A percentile compares a stretch with the other conserved stretches of the same genome.
These are phyloP conservation scores for Lantana camara DNA, from an alignment of 257 asterid species.

Conservation along the genomic window DNA sequence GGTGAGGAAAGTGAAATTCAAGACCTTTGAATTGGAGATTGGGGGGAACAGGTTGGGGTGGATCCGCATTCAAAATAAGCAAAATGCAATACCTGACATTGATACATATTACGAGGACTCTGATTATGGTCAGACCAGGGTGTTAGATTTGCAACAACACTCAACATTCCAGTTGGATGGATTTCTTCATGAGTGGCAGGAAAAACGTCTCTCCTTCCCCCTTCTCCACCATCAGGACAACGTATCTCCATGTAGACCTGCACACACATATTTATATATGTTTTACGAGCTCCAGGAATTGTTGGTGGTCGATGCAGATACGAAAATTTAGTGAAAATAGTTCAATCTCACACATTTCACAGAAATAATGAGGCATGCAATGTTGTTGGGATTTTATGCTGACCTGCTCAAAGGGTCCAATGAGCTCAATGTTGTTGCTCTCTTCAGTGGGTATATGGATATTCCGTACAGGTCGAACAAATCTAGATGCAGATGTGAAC, in stretches of 20 bases:
- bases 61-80: constrained; percentile 23
- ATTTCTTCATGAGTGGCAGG: constrained; percentile 97
- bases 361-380: constrained; percentile 17
- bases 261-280: constrained; percentile 16
- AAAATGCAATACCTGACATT: constrained; percentile 78
- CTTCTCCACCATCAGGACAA: constrained; percentile 95
- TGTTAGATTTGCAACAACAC: constrained; percentile 93
- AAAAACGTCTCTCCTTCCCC: constrained; percentile 73
- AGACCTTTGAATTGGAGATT: constrained; percentile 5
- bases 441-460: constrained; percentile 60
- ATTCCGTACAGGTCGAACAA: constrained; percentile 88
- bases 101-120: constrained; percentile 99
- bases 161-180: constrained; percentile 91
- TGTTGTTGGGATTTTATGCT: constrained; percentile 17
- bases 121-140: constrained; percentile 99
- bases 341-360: constrained; percentile 19
- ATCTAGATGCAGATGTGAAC: constrained; percentile 89
- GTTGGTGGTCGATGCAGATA: constrained; percentile 12
- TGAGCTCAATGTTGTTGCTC: constrained; percentile 70
- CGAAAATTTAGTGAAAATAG: constrained; percentile 7
- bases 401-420: constrained; percentile 96
- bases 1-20: constrained; percentile 29
- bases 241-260: constrained; percentile 97
- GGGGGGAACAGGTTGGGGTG: constrained; percentile 4
- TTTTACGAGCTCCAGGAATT: constrained; percentile 26